Base-by-base conservation (phyloP, 2,329 filamentous ascomycete genomes). In the Verticillium albo-atrum region DNA sequence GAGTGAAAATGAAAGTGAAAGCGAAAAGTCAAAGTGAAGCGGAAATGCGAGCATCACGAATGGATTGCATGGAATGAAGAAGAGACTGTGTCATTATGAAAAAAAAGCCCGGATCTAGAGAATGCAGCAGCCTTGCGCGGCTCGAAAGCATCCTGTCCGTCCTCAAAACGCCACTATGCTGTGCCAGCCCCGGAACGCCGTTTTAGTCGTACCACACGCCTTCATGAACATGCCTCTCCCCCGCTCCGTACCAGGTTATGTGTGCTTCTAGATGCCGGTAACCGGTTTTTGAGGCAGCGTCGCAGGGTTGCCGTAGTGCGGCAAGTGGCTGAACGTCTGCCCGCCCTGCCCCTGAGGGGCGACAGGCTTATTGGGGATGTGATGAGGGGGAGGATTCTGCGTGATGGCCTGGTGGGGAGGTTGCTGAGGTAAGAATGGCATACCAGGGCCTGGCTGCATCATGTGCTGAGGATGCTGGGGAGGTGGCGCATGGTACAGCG, bases 251-350 rank as follows among this genome's bases (percentile, higher is more conserved):
- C 27, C 26, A 25, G 9, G 52, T 23, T 10, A 26, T 42, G 14
- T 35, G 25, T 30, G 12, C 25, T 47, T 53, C 67, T 78, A 80
- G 66, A 79, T 75, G 67, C 77, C 78, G 61, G 78, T 77, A 34
- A 80, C 74, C 60, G 83, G 83, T 72, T 86, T 86, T 68, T 86
- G 83, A 61, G 83, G 83, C 68, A 86, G 70, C 32, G 81, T 82
- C 32, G 83, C 82, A 60, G 83, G 83, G 70, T 86, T 86, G 64
- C 83, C 83, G 65, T 85, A 86, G 60, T 76, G 79, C 51, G 82
- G 82, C 63, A 86, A 72, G 65, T 84, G 81, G 61, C 76, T 79
- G 65, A 79, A 85, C 6, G 77, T 69, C 65, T 81, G 81, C 25
- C 65, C 66, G 57, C 68, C 69, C 53, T 74, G 74, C 51, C 74